phyloP scores from a whole-genome alignment of 2,329 filamentous ascomycete species.

The Cladophialophora psammophila region DNA sequence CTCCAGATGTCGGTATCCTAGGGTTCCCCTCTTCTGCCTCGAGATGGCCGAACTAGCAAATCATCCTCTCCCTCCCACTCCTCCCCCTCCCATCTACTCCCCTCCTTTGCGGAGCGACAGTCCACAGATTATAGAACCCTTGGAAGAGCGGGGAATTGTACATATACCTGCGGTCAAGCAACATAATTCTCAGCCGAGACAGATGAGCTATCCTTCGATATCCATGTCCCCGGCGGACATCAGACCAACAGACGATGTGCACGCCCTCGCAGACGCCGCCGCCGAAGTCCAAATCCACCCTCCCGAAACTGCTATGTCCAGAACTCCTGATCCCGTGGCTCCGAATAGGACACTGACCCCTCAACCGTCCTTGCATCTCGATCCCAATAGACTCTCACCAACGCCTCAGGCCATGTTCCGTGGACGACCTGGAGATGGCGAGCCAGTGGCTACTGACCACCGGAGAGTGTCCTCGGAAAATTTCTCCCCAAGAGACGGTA shows the following conservation, averaged over 20 bases:
- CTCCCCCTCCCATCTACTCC: slow-evolving; percentile 55
- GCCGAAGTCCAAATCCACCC: slow-evolving; percentile 32
- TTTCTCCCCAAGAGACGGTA: slow-evolving; percentile 19
- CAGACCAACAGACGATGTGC: slow-evolving; percentile 12
- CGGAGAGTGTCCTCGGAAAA: slow-evolving; percentile 34
- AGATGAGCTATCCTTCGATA: slow-evolving; percentile 28
- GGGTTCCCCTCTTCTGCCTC: background rate
- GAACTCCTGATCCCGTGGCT: slow-evolving; percentile 24
- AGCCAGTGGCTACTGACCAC: slow-evolving; percentile 24
- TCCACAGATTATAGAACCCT: slow-evolving; percentile 33
- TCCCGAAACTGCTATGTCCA: slow-evolving; percentile 33
- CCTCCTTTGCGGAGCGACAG: slow-evolving; percentile 45
- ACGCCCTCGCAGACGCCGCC: slow-evolving; percentile 21
- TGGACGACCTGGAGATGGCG: slow-evolving; percentile 25
- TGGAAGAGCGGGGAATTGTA: slow-evolving; percentile 28
- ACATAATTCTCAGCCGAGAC: slow-evolving; percentile 3
- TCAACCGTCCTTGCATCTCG: slow-evolving; percentile 28
- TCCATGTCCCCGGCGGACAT: slow-evolving; percentile 26
- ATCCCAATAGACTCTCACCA: slow-evolving; percentile 36
- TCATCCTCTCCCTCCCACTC: slow-evolving; percentile 44
- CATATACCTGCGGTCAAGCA: slow-evolving; percentile 6
- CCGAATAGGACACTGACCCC: slow-evolving; percentile 33
- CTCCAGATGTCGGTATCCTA: slow-evolving; percentile 27
- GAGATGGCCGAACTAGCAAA: slow-evolving; percentile 35
- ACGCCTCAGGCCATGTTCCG: slow-evolving; percentile 28